Conservation (phyloP, 2,329 filamentous ascomycete genomes). For the Fonsecaea nubica region DNA sequence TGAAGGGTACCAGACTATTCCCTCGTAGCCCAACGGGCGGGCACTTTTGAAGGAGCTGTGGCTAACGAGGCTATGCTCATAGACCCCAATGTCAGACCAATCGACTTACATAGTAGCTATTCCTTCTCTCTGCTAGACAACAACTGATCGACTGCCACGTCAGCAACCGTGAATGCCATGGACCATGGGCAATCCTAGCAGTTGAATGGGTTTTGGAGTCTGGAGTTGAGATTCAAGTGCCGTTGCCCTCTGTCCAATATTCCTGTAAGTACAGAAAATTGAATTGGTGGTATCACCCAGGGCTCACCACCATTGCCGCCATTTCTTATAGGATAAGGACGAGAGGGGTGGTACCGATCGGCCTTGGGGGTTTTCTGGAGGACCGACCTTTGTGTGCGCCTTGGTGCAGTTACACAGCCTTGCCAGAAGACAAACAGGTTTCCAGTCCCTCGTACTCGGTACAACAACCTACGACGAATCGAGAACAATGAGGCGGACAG, state of each 20-base stretch:
- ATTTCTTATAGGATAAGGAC: slow-evolving; percentile 1
- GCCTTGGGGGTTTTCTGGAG: not conserved
- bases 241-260: not conserved
- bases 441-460: no score
- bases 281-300: not conserved
- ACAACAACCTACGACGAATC: no score
- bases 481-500: not conserved
- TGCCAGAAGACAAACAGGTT: not conserved
- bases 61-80: slow-evolving; percentile 13
- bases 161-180: slow-evolving; percentile 1
- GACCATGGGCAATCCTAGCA: not conserved
- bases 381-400: not conserved
- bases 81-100: not conserved
- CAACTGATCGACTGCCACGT: slow-evolving; percentile 17
- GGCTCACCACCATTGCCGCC: slow-evolving; percentile 3
- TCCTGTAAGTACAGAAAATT: no score
- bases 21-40: not conserved
- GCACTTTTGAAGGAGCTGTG: not conserved
- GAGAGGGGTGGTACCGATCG: slow-evolving; percentile 3
- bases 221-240: not conserved
- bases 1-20: not conserved
- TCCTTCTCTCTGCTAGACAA: not conserved
- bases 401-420: slow-evolving; percentile 10
- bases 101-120: not conserved
- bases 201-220: not conserved